Evolutionary conservation across 495 filamentous ascomycete species (phyloP), one percentile per base, ranked within the genome.

Genomic region (Parachaetomium inaequale): DNA sequence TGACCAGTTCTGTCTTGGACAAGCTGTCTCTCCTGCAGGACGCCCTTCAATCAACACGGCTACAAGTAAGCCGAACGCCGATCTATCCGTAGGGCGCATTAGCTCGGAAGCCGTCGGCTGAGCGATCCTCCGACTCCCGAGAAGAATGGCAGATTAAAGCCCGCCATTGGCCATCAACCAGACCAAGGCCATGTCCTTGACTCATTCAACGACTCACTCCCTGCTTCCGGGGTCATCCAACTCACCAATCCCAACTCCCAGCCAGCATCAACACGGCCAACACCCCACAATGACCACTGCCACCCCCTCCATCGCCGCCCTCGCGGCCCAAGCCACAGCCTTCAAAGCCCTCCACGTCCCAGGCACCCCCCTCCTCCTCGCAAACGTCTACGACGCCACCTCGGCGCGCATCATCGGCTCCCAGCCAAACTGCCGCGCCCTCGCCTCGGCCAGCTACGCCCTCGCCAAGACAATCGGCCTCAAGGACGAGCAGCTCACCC

Each of bases 381-480:
- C 80, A 58, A 86, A 85, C 65, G 68, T 82, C 61, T 81, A 78
- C 67, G 81, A 85, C 64, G 74, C 68, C 43, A 63, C 75, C 21
- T 76, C 81, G 38, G 80, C 82, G 2, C 65, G 67, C 11, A 49
- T 74, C 29, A 65, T 81, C 59, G 74, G 79, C 40, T 66, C 74
- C 3, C 72, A 79, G 17, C 76, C 78, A 0, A 42, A 62, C 1
- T 74, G 75, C 14, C 67, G 71, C 36, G 84, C 82, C 56, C 68
- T 85, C 28, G 83, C 81, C 21, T 83, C 82, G n/a, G 79, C 79
- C 1, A 80, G 76, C 60, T 81, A 71, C 63, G 79, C 81, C 15
- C 69, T 85, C 28, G 81, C 83, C 2, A 66, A 69, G 15, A 64
- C 74, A 3, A 67, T 69, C 32, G 79, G 78, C 38, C 63, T 76